A percentile compares a stretch with the other conserved stretches of the same genome.
Evolutionary conservation across 106 monocot species (phyloP).

Genomic region (Dendrobium nobile): DNA sequence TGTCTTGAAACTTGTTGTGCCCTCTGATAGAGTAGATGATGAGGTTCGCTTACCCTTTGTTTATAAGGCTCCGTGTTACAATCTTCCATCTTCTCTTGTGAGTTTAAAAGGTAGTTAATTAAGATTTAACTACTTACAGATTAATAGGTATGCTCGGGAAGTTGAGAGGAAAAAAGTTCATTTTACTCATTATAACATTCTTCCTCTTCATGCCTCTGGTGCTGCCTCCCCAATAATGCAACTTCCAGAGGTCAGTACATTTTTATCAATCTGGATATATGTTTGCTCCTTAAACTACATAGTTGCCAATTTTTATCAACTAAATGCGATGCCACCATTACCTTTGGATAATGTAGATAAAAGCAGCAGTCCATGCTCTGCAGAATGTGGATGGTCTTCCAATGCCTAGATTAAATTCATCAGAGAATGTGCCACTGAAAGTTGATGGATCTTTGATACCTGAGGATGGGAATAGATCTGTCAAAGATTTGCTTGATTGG

Average conservation of each 20-base stretch:
- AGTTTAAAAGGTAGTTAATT: not conserved
- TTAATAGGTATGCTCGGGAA: conserved; percentile 63
- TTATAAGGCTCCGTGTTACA: not conserved
- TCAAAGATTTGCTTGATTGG: conserved; percentile 92
- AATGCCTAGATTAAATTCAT: conserved; percentile 31
- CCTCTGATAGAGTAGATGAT: conserved; percentile 52
- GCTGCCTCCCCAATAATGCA: conserved; percentile 68
- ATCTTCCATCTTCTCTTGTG: not conserved
- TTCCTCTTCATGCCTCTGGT: conserved; percentile 70
- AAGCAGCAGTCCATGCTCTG: conserved; percentile 72
- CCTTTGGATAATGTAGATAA: conserved; percentile 41
- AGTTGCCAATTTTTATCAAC: not conserved
- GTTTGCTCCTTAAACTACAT: not conserved
- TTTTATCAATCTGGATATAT: not conserved
- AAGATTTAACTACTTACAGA: conserved; percentile 32
- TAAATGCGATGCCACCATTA: not conserved
- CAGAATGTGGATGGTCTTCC: conserved; percentile 52
- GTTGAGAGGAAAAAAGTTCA: conserved; percentile 83
- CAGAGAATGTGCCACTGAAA: conserved; percentile 7
- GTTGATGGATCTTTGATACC: conserved; percentile 26
- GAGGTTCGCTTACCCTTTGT: conserved; percentile 37
- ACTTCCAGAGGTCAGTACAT: conserved; percentile 57
- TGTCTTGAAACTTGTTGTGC: conserved; percentile 76
- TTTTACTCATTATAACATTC: conserved; percentile 84
- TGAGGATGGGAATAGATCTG: conserved; percentile 26